These are phyloP conservation scores for Naematelia aurantialba DNA, from an alignment of 768 basidiomycete genomes.

Conservation along the genomic window DNA sequence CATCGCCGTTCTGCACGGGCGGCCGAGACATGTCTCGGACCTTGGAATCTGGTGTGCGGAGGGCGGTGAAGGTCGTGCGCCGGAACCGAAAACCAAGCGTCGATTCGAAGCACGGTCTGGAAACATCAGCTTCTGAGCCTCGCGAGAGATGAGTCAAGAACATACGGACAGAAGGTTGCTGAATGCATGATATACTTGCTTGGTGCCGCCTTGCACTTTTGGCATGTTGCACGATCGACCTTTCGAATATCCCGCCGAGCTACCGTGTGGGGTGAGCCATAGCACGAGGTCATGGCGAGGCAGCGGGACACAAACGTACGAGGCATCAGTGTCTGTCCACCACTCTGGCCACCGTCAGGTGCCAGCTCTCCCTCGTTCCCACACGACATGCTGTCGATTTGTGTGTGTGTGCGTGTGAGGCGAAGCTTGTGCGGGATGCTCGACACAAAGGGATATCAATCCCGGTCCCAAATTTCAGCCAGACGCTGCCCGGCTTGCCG, in stretches of 20 bases:
- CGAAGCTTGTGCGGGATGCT: too few relatives aligned
- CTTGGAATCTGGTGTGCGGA: constrained; percentile 14
- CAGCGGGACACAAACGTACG: constrained; percentile 20
- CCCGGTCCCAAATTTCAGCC: neutral
- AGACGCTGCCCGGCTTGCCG: neutral
- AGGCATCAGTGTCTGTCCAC: constrained; percentile 39
- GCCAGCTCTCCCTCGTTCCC: constrained; percentile 31
- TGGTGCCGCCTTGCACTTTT: constrained; percentile 34
- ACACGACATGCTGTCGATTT: constrained; percentile 36
- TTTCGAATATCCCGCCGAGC: constrained; percentile 19
- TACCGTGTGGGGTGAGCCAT: constrained; percentile 5
- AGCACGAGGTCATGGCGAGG: neutral
- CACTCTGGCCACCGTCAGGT: constrained; percentile 15
- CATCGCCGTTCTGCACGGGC: constrained; percentile 26
- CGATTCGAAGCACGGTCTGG: constrained; percentile 19
- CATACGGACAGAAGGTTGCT: constrained; percentile 38
- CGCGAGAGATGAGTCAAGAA: neutral
- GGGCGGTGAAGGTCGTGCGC: constrained; percentile 24
- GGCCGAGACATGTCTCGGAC: constrained; percentile 18
- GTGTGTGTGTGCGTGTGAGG: neutral
- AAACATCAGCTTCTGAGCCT: too few relatives aligned
- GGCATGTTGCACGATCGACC: constrained; percentile 29
- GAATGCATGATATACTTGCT: constrained; percentile 35
- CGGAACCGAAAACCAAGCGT: constrained; percentile 17
- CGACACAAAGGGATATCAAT: neutral